These are phyloP conservation scores for Spiromastix sp. DNA, from an alignment of 2,329 filamentous ascomycete genomes.

Conservation along the genomic window DNA sequence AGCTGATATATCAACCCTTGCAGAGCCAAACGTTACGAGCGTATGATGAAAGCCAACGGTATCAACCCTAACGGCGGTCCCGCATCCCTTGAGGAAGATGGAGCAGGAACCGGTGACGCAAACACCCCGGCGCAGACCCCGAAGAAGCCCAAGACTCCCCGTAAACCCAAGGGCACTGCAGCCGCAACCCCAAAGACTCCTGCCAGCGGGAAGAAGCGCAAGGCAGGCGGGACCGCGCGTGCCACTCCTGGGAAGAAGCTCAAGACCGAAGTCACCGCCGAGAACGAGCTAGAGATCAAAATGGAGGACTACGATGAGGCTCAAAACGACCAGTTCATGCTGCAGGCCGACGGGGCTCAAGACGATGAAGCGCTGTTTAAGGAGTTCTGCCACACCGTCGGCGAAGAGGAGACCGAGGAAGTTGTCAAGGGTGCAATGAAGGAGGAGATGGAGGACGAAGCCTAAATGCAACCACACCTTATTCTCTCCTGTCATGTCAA, in stretches of 20 bases:
- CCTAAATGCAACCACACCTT: no score
- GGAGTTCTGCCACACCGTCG: constrained; percentile 9
- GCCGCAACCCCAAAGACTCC: constrained; percentile 11
- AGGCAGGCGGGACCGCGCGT: constrained; percentile 4
- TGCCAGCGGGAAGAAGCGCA: constrained; percentile 10
- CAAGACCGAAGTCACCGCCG: constrained; percentile 8
- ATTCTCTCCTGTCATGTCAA: not conserved
- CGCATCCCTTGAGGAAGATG: not conserved
- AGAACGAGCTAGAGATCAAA: not conserved
- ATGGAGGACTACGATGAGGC: not conserved
- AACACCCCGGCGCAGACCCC: constrained; percentile 16
- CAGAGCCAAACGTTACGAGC: constrained; percentile 59
- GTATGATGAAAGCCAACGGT: constrained; percentile 51
- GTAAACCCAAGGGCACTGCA: constrained; percentile 17
- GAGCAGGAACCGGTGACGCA: constrained; percentile 8
- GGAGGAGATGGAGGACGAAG: not conserved
- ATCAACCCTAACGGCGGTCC: constrained; percentile 25
- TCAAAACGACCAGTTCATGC: constrained; percentile 9
- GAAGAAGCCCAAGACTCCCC: constrained; percentile 11
- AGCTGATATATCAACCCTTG: not conserved
- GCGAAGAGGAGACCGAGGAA: constrained; percentile 1
- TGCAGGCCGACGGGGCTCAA: not conserved
- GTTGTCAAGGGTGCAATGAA: not conserved
- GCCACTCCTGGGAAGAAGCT: constrained; percentile 8
- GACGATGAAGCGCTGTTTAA: constrained; percentile 6